Conservation (phyloP, 345 rosid species). For the Streptanthus diversifolius region DNA sequence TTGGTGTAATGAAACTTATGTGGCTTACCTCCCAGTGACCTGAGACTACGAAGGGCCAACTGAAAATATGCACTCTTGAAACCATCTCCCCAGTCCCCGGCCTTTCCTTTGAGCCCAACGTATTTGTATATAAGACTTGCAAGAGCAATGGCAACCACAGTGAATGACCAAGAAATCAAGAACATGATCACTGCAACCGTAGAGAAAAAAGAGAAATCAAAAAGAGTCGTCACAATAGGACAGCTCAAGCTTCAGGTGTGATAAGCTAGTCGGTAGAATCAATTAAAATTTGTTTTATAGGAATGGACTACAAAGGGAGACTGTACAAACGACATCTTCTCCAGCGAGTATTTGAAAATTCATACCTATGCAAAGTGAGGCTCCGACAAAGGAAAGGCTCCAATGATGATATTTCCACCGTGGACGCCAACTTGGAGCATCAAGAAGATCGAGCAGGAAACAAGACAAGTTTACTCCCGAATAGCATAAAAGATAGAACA, state of each 20-base stretch:
- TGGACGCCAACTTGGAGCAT: conserved; percentile 99
- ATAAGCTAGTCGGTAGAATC: not conserved
- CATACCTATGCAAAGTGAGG: conserved; percentile 80
- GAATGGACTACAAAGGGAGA: conserved; percentile 3
- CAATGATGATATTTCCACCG: conserved; percentile 99
- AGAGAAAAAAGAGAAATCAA: conserved; percentile 16
- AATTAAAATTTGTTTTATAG: not conserved
- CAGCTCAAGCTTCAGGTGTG: not conserved
- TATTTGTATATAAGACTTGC: conserved; percentile 98
- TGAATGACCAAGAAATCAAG: conserved; percentile 98
- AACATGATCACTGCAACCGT: conserved; percentile 94
- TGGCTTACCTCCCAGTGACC: conserved; percentile 86
- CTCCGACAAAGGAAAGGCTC: conserved; percentile 96
- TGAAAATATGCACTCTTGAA: conserved; percentile 99
- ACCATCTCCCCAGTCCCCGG: conserved; percentile 99
- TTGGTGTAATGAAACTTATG: not conserved
- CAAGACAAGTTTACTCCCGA: conserved; percentile 97
- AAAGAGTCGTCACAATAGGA: conserved; percentile 13
- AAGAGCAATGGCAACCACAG: conserved; percentile 87
- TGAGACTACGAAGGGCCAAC: conserved; percentile 97
- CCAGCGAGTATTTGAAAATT: conserved; percentile 1
- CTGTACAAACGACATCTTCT: not conserved
- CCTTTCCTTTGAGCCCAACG: conserved; percentile 95
- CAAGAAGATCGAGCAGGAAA: conserved; percentile 97
- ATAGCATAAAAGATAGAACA: conserved; percentile 97